phyloP scores from a whole-genome alignment of 1,284 basidiomycete genomes.

The Mycosarcoma mackinlayi region DNA sequence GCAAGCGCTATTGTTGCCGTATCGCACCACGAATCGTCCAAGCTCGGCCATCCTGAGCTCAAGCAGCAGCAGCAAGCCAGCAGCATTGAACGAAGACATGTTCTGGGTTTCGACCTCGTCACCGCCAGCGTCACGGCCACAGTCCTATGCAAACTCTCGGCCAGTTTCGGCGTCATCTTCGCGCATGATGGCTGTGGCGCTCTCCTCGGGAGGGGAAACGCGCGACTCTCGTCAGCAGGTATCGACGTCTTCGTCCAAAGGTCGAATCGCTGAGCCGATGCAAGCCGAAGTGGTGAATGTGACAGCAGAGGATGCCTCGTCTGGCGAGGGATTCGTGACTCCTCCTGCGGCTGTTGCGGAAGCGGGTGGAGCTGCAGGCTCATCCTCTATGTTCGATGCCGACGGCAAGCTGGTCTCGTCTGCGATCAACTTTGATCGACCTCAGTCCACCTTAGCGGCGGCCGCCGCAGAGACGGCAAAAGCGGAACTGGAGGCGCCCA shows the following conservation, averaged over 20 bases:
- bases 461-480: neutral
- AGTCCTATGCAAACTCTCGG: conserved; percentile 19
- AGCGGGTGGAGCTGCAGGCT: neutral
- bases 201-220: conserved; percentile 10
- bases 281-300: conserved; percentile 42
- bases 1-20: conserved; percentile 35
- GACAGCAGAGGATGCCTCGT: conserved; percentile 13
- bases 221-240: conserved; percentile 37
- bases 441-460: neutral
- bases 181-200: conserved; percentile 16
- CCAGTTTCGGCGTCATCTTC: conserved; percentile 18
- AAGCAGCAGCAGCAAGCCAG: conserved; percentile 19
- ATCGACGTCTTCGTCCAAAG: conserved; percentile 21
- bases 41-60: neutral
- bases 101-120: conserved; percentile 45
- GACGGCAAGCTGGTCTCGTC: conserved; percentile 17
- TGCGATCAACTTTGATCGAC: conserved; percentile 34
- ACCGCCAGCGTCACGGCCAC: conserved; percentile 31
- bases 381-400: conserved; percentile 26
- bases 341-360: conserved; percentile 2
- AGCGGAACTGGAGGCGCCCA: neutral
- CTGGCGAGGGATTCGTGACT: conserved; percentile 10
- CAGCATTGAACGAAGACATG: conserved; percentile 33
- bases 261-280: conserved; percentile 43
- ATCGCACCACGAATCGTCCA: conserved; percentile 8